Evolutionary conservation across 2,329 filamentous ascomycete species (phyloP).

Genomic region (Daldinia sp.): DNA sequence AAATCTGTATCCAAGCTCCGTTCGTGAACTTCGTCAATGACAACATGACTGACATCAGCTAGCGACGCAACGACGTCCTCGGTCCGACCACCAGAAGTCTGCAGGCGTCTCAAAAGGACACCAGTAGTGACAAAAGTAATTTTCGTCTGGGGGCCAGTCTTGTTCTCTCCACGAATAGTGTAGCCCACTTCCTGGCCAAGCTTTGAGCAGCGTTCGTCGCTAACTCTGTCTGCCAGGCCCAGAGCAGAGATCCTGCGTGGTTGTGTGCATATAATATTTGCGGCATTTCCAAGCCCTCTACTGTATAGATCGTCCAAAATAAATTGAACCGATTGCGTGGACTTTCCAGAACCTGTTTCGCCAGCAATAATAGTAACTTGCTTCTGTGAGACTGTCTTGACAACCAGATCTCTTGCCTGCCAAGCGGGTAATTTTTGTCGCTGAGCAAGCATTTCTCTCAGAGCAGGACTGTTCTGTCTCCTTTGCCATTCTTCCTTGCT

Average conservation of each 20-base stretch:
- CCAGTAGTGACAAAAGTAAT: constrained; percentile 97
- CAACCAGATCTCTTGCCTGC: constrained; percentile 81
- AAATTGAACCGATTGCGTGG: constrained; percentile 96
- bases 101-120: constrained; percentile 89
- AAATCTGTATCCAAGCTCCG: constrained; percentile 96
- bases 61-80: constrained; percentile 85
- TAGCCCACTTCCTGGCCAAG: constrained; percentile 94
- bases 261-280: constrained; percentile 95
- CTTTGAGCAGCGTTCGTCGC: constrained; percentile 84
- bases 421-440: constrained; percentile 87
- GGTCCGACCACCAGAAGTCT: constrained; percentile 84
- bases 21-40: constrained; percentile 97
- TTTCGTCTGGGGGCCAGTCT: constrained; percentile 77
- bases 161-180: constrained; percentile 90
- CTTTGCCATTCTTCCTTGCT: constrained; percentile 77
- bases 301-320: constrained; percentile 90
- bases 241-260: constrained; percentile 94
- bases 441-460: constrained; percentile 80
- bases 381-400: constrained; percentile 78
- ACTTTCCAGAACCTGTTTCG: constrained; percentile 97
- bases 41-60: constrained; percentile 91
- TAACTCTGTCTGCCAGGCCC: constrained; percentile 92
- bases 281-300: constrained; percentile 77
- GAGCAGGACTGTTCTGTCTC: constrained; percentile 72
- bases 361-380: constrained; percentile 97